Base-by-base conservation (phyloP, 2,329 filamentous ascomycete species). In the Xylaria sp. region DNA sequence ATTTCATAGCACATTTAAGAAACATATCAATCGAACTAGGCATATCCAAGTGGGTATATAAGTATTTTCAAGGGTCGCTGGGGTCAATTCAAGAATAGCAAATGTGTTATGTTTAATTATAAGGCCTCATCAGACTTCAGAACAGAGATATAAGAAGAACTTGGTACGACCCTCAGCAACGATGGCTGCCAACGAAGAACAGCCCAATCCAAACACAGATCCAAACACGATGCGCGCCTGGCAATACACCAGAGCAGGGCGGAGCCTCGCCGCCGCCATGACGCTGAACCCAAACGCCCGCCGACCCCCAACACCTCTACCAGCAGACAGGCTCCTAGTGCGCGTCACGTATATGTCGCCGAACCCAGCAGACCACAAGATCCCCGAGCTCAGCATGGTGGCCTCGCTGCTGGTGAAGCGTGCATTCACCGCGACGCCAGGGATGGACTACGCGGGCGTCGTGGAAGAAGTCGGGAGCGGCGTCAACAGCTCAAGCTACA, bases 351-450 rank as follows among this genome's bases (percentile, higher is more conserved):
- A 83, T 65, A 81, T 83, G 31, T 80, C 85, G 28, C 75, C 91
- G 71, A 92, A 91, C 75, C 89, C 89, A 0, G 86, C 86, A 33
- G 90, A 92, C 81, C 87, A 89, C 83, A 92, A 92, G 77, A 71
- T 87, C 1, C 81, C 86, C 10, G 88, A 91, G 74, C 23, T 80
- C 2, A 78, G 80, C 3, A 78, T 84, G 33, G 77, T 83, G 0
- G 64, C 86, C 6, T 76, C 77, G 1, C 79, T 81, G 4, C 69
- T 81, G 26, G 44, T 82, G 0, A 77, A 85, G 57, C 74, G 78
- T 28, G 77, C 76, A 5, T 13, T 59, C 38, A 83, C 84, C 0
- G 84, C 83, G 2, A 81, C 82, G 0, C 86, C 86, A 0, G 83
- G 84, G 0, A 79, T 85, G 74, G 85, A 87, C 76, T 86, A 85